These are phyloP conservation scores for Candida khao-thaluensis DNA, from an alignment of 805 yeast species.

Conservation along the genomic window DNA sequence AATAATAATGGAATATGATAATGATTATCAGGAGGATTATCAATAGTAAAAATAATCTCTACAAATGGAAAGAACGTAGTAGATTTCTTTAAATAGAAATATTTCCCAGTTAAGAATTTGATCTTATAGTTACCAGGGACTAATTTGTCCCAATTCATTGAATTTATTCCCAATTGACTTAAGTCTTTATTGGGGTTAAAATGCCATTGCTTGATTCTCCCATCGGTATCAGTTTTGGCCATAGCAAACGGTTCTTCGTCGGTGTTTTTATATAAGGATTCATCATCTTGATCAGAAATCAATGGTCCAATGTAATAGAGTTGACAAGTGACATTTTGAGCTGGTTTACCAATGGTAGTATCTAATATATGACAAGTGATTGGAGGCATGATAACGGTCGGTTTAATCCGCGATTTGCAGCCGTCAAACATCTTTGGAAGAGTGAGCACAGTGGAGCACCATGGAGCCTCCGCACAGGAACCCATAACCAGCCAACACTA, in stretches of 20 bases:
- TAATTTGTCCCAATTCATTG: constrained; percentile 43
- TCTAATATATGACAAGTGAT: constrained; percentile 90
- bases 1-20: constrained; percentile 87
- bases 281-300: constrained; percentile 22
- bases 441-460: no score
- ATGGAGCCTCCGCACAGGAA: no score
- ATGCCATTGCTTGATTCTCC: constrained; percentile 72
- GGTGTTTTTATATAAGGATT: constrained; percentile 27
- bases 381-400: constrained; percentile 33
- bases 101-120: constrained; percentile 71
- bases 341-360: constrained; percentile 82
- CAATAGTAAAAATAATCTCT: constrained; percentile 72
- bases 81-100: constrained; percentile 41
- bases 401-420: constrained; percentile 14
- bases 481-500: no score
- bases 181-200: constrained; percentile 36
- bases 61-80: constrained; percentile 82
- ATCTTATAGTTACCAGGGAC: constrained; percentile 70
- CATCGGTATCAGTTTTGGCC: constrained; percentile 75
- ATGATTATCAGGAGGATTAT: constrained; percentile 69
- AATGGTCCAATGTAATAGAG: constrained; percentile 41
- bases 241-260: constrained; percentile 53
- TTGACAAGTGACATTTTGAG: constrained; percentile 68
- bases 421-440: not conserved
- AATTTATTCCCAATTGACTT: constrained; percentile 28